Evolutionary conservation across 2,329 filamentous ascomycete species (phyloP).

Genomic region (Fusarium globosum): DNA sequence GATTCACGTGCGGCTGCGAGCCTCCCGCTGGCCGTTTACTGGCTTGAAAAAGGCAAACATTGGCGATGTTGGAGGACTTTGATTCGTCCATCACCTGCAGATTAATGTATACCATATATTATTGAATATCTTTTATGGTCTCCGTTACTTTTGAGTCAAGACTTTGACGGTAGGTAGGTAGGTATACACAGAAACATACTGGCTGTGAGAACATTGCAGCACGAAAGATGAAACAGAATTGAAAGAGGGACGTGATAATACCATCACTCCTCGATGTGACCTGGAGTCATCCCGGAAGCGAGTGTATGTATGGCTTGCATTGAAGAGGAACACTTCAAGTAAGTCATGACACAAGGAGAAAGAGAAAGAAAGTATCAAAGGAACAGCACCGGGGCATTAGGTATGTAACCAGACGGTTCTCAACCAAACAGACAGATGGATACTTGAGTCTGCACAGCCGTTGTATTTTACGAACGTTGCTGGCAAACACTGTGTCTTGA

Average conservation of each 20-base stretch:
- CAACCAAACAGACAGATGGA: background rate
- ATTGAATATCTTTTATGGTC: background rate
- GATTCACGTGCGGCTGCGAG: conserved; percentile 32
- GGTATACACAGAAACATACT: background rate
- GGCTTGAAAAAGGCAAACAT: background rate
- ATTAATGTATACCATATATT: background rate
- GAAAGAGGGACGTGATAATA: background rate
- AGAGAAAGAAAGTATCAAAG: background rate
- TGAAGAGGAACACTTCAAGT: background rate
- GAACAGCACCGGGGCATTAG: background rate
- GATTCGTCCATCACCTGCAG: background rate
- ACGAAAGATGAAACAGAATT: background rate
- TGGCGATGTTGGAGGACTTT: background rate
- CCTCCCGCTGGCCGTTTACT: background rate
- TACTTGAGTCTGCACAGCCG: background rate
- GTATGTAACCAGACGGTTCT: background rate
- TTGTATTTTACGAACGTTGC: background rate
- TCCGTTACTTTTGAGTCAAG: background rate
- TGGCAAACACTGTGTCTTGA: background rate
- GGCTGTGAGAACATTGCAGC: background rate
- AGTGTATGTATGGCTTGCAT: background rate
- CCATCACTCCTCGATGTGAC: background rate
- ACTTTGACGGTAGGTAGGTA: background rate
- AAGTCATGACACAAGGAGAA: background rate
- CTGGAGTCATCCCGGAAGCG: background rate